A percentile compares a stretch with the other conserved stretches of the same genome.
Conservation (phyloP, 441 rosid genomes). For the Manihot esculenta region DNA sequence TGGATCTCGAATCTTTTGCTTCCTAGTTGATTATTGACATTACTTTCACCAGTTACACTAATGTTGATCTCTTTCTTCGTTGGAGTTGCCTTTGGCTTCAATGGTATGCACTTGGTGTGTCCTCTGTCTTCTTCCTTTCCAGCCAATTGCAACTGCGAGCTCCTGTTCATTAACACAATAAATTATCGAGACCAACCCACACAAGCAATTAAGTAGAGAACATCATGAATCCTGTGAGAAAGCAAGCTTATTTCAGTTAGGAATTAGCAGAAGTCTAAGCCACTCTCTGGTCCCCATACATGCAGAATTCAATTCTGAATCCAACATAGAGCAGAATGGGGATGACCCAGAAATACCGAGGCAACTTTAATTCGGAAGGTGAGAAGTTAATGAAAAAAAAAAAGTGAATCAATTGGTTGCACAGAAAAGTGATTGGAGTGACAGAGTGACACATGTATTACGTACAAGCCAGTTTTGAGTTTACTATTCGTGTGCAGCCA, state of each 20-base stretch:
- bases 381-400: neutral
- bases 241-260: slow-evolving; percentile 8
- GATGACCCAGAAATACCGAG: neutral
- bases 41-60: slow-evolving; percentile 7
- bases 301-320: slow-evolving; percentile 4
- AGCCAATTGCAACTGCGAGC: slow-evolving; percentile 47
- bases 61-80: slow-evolving; percentile 34
- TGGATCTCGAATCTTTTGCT: slow-evolving; percentile 32
- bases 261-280: neutral
- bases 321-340: slow-evolving; percentile 6
- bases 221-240: neutral
- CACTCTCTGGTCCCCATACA: slow-evolving; percentile 15
- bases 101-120: slow-evolving; percentile 58
- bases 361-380: neutral
- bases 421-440: neutral
- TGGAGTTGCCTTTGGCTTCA: slow-evolving; percentile 42
- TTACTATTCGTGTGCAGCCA: slow-evolving; percentile 7
- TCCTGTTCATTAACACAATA: slow-evolving; percentile 31
- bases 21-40: neutral
- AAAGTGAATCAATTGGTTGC: neutral
- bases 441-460: neutral
- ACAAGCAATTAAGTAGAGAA: neutral
- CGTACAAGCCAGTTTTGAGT: neutral
- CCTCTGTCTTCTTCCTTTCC: slow-evolving; percentile 47
- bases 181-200: neutral